phyloP scores from a whole-genome alignment of 192 early-diverging fungal genomes.

The Rhizoclosmatium globosum region DNA sequence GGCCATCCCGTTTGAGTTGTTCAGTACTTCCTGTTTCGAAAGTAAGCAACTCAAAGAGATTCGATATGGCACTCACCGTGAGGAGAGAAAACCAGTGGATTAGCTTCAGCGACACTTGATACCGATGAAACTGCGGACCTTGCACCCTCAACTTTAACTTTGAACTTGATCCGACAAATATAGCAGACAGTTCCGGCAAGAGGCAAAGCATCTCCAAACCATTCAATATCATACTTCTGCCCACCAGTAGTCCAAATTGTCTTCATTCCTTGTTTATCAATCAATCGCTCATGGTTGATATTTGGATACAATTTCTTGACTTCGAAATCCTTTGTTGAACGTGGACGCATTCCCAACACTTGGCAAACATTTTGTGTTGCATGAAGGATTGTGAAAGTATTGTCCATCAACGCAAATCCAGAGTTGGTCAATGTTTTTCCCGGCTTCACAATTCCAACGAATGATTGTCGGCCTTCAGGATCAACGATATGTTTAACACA shows the following conservation, averaged over 20 bases:
- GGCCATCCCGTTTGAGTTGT: not conserved
- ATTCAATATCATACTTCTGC: constrained; percentile 6
- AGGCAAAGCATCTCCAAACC: constrained; percentile 11
- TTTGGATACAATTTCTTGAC: not conserved
- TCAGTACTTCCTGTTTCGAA: too few relatives aligned
- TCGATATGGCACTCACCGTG: not conserved
- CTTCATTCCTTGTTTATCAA: constrained; percentile 20
- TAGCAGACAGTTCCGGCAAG: constrained; percentile 4
- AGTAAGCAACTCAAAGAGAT: too few relatives aligned
- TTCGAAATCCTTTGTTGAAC: not conserved
- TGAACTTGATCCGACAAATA: constrained; percentile 29
- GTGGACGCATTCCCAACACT: not conserved
- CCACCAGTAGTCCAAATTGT: not conserved
- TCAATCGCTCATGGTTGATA: not conserved
- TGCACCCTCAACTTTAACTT: not conserved
- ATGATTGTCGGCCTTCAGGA: constrained; percentile 36
- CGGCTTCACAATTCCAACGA: constrained; percentile 41
- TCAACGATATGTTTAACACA: constrained; percentile 47
- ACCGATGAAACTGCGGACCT: not conserved
- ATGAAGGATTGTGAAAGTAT: constrained; percentile 37
- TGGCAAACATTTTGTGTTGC: constrained; percentile 6
- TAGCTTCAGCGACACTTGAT: not conserved
- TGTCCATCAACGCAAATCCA: constrained; percentile 42
- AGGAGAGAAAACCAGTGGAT: constrained; percentile 9
- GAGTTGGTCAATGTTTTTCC: not conserved